Percentiles rank a stretch among this genome's conserved stretches.
Conservation (phyloP, 305 asterid species). For the Fraxinus sp. region DNA sequence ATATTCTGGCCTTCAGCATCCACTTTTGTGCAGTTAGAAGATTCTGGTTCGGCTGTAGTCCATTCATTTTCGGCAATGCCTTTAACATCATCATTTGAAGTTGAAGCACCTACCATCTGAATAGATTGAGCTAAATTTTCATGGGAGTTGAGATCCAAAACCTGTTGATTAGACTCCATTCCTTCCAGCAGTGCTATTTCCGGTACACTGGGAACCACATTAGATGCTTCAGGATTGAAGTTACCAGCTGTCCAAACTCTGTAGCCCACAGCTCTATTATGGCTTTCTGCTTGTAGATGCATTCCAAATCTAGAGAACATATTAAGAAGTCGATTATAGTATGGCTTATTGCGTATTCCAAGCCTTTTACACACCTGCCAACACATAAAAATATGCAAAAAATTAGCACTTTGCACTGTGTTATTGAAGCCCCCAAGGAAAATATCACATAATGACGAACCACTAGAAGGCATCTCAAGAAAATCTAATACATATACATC, state of each 20-base stretch:
- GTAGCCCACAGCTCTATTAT: constrained; percentile 56
- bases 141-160: constrained; percentile 27
- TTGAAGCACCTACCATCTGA: constrained; percentile 40
- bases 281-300: constrained; percentile 64
- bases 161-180: constrained; percentile 37
- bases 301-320: constrained; percentile 66
- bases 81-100: constrained; percentile 35
- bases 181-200: constrained; percentile 31
- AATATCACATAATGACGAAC: constrained; percentile 1
- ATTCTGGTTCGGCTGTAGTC: constrained; percentile 36
- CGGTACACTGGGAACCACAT: constrained; percentile 29
- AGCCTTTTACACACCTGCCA: constrained; percentile 76
- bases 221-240: constrained; percentile 46
- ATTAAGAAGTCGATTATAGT: constrained; percentile 58
- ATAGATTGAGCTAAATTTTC: constrained; percentile 38
- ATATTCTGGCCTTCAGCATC: constrained; percentile 35
- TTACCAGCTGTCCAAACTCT: constrained; percentile 79
- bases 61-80: constrained; percentile 30
- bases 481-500: neutral
- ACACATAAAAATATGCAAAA: constrained; percentile 19
- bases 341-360: constrained; percentile 69
- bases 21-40: constrained; percentile 34
- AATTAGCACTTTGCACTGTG: constrained; percentile 18
- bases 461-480: constrained; percentile 10
- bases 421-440: neutral